Evolutionary conservation across 1,284 basidiomycete species (phyloP).

Genomic region (Irpex rosettiformis): DNA sequence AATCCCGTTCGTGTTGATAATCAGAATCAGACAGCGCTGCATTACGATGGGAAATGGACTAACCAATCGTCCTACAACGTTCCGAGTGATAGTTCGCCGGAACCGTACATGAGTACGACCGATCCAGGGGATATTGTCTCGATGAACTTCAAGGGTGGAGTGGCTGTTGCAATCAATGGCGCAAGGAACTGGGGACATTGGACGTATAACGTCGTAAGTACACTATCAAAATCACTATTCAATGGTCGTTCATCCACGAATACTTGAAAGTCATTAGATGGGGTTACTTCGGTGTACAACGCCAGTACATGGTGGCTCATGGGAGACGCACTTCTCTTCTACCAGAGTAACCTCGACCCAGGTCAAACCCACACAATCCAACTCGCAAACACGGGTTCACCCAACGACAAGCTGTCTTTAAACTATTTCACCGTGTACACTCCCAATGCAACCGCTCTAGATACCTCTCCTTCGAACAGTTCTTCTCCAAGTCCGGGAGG

Average conservation of each 20-base stretch:
- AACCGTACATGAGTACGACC: conserved; percentile 7
- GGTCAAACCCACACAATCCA: neutral
- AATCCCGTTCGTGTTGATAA: conserved; percentile 3
- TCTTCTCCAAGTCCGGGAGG: neutral
- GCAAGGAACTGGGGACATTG: conserved; percentile 13
- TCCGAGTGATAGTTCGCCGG: conserved; percentile 6
- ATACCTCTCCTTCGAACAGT: neutral
- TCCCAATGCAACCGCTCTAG: neutral
- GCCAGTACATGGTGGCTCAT: conserved; percentile 12
- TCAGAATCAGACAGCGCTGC: conserved; percentile 7
- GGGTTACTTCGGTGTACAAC: conserved; percentile 2
- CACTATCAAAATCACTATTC: neutral
- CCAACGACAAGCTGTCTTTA: conserved; percentile 7
- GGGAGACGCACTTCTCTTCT: conserved; percentile 11
- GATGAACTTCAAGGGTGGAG: conserved; percentile 9
- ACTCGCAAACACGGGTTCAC: conserved; percentile 6
- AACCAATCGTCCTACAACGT: conserved; percentile 4
- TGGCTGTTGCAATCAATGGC: conserved; percentile 10
- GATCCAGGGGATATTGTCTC: conserved; percentile 4
- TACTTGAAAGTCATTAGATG: neutral
- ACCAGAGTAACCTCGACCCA: conserved; percentile 9
- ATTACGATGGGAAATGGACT: conserved; percentile 9
- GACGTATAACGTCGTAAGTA: conserved; percentile 14
- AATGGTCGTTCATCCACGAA: neutral
- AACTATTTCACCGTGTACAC: conserved; percentile 10